Evolutionary conservation across 164 flowering plant genomes (phyloP), one percentile per base, ranked within the genome.

Genomic region (Tinospora cordifolia): DNA sequence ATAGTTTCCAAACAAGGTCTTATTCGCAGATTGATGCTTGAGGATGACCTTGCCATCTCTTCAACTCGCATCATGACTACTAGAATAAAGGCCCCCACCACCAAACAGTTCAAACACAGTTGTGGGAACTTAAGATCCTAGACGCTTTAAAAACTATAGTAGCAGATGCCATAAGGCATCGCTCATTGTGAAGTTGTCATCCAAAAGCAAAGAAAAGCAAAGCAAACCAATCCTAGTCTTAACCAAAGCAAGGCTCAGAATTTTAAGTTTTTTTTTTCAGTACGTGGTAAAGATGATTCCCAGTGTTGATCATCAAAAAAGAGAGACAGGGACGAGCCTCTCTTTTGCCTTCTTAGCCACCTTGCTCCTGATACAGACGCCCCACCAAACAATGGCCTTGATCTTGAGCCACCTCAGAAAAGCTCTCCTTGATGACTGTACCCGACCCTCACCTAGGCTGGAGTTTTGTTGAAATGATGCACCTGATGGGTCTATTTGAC

Each of bases 351-450:
- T 90, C 74, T 91, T 92, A 62, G 97, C 98, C 65, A 96, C 97
- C 65, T 81, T 77, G 77, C 86, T 91, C 82, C 96, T 80, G 77
- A 91, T 76, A 72, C 90, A 88, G 70, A 93, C 84, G 69, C 98
- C 96, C 98, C 98, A 93, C 54, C 92, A 84, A 60, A 93, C 75
- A 26, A 96, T 94, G 3, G 97, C 97, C 75, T 88, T 91, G 65
- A 93, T 87, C 81, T 91, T 91, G 30, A 91, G 88, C 98, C 98
- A 93, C 5, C 97, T 92, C 0, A 87, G 92, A 38, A 87, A 92
- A 70, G 90, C 96, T 84, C 87, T 93, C 11, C 97, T 94, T 0
- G 97, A 84, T 5, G 93, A 77, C 60, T 87, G 87, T 17, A 69
- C 49, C 3, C 73, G 81, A 41, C 83, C 92, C 64, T 87, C 90